A percentile compares a stretch with the other conserved stretches of the same genome.
These are phyloP conservation scores for Alternaria angustiovoidea DNA, from an alignment of 2,329 filamentous ascomycete genomes.

Conservation along the genomic window DNA sequence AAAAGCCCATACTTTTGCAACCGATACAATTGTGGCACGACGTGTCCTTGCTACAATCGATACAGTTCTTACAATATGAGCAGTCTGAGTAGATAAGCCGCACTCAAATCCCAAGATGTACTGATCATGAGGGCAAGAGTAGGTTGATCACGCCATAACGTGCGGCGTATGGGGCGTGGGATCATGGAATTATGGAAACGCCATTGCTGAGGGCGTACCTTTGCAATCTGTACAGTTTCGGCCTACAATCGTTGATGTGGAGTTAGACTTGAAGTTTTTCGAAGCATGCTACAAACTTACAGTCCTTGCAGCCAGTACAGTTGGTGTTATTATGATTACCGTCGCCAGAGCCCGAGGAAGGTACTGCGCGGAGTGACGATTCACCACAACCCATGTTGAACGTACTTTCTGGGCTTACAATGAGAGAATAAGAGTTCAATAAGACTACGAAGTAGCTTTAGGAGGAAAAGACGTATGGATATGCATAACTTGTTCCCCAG, in stretches of 20 bases:
- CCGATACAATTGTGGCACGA: neutral
- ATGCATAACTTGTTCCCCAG: too few relatives aligned
- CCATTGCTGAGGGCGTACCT: neutral
- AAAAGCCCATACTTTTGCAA: neutral
- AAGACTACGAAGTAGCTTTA: neutral
- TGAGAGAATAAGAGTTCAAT: neutral
- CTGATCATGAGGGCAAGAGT: neutral
- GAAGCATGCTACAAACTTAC: constrained; percentile 1
- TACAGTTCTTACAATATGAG: neutral
- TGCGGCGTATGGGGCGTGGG: neutral
- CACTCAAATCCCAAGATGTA: neutral
- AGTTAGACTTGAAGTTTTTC: neutral
- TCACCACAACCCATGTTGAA: constrained; percentile 6
- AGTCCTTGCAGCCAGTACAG: constrained; percentile 13
- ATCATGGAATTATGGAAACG: neutral
- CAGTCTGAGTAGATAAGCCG: neutral
- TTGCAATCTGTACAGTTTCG: constrained; percentile 13
- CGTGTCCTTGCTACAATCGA: neutral
- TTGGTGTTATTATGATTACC: constrained; percentile 13
- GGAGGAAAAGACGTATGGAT: neutral
- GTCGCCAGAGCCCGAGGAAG: neutral
- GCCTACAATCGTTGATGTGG: neutral
- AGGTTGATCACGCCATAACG: neutral
- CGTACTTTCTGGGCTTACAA: neutral
- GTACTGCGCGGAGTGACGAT: neutral